These are phyloP conservation scores for Nemania diffusa DNA, from an alignment of 2,329 filamentous ascomycete species.

Conservation along the genomic window DNA sequence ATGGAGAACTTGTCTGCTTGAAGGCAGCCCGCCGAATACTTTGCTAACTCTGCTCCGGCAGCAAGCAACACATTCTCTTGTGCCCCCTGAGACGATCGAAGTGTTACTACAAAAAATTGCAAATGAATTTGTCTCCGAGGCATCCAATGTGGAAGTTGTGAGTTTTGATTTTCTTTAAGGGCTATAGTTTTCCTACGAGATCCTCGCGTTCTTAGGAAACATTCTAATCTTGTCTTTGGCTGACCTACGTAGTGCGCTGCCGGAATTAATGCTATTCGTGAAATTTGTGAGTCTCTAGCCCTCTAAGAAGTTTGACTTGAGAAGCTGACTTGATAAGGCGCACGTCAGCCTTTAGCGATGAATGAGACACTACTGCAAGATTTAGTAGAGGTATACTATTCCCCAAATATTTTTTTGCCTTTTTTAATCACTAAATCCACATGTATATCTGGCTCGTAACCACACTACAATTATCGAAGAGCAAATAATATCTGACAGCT, in stretches of 20 bases:
- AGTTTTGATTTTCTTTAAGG: constrained; percentile 57
- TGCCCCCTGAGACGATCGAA: constrained; percentile 92
- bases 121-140: constrained; percentile 98
- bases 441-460: neutral
- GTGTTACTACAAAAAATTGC: constrained; percentile 94
- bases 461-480: neutral
- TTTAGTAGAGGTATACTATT: constrained; percentile 70
- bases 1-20: neutral
- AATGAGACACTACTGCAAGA: constrained; percentile 95
- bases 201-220: neutral
- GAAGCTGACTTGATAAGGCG: constrained; percentile 47
- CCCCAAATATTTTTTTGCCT: neutral
- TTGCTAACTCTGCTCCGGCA: constrained; percentile 17
- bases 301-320: neutral
- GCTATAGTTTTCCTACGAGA: neutral
- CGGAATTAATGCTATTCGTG: constrained; percentile 92
- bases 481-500: constrained; percentile 66
- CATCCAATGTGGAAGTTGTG: constrained; percentile 83
- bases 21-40: neutral
- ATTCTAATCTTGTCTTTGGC: neutral
- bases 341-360: constrained; percentile 94
- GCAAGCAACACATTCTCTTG: constrained; percentile 88
- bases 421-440: neutral
- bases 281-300: constrained; percentile 72
- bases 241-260: constrained; percentile 62